These are phyloP conservation scores for Pseudocercospora crystallina DNA, from an alignment of 2,329 filamentous ascomycete genomes.

Conservation along the genomic window DNA sequence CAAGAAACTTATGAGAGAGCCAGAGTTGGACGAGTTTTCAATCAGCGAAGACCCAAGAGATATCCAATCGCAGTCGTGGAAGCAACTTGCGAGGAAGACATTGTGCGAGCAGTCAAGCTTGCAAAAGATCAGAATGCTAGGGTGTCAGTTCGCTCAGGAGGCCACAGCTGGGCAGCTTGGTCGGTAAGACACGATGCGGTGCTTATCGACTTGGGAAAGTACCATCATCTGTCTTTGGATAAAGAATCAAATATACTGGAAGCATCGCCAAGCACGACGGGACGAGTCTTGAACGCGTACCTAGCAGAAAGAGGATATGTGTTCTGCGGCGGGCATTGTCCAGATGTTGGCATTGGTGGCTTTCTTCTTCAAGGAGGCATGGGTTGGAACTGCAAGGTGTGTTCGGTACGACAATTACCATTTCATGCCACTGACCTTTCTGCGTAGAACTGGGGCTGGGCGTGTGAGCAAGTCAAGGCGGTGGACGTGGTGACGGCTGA, in stretches of 20 bases:
- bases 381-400: slow-evolving; percentile 56
- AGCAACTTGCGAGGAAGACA: background rate
- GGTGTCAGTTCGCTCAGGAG: slow-evolving; percentile 28
- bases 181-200: slow-evolving; percentile 50
- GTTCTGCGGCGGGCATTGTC: slow-evolving; percentile 57
- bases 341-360: slow-evolving; percentile 58
- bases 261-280: slow-evolving; percentile 52
- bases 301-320: slow-evolving; percentile 43
- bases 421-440: too few species aligned
- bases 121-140: background rate
- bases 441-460: slow-evolving; percentile 54
- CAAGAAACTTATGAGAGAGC: background rate
- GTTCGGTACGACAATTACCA: too few species aligned
- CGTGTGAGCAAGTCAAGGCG: slow-evolving; percentile 49
- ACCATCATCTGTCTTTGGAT: slow-evolving; percentile 45
- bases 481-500: slow-evolving; percentile 52
- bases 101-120: slow-evolving; percentile 1
- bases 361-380: slow-evolving; percentile 59
- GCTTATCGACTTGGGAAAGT: slow-evolving; percentile 43
- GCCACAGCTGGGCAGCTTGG: slow-evolving; percentile 53
- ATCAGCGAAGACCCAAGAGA: background rate
- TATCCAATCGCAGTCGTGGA: slow-evolving; percentile 1
- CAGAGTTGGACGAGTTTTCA: slow-evolving; percentile 1
- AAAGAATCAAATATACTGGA: slow-evolving; percentile 39
- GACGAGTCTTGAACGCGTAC: slow-evolving; percentile 43